phyloP scores from a whole-genome alignment of 1,284 basidiomycete species.

The Cryptococcus sp. region DNA sequence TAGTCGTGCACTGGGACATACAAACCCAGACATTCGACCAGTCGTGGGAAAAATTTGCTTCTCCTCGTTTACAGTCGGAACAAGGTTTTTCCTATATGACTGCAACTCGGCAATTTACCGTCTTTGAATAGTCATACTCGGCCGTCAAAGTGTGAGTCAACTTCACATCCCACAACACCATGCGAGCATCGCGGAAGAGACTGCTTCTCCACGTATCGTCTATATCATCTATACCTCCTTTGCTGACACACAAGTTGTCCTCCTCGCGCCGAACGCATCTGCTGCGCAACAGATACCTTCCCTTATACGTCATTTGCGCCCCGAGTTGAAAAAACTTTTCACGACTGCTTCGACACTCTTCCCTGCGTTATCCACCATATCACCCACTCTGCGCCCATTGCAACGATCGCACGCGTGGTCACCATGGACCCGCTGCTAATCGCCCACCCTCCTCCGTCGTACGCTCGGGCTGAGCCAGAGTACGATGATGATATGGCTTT shows the following conservation, averaged over 20 bases:
- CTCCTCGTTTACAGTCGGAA: too few species aligned
- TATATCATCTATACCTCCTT: neutral
- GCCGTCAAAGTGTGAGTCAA: too few species aligned
- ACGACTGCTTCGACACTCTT: neutral
- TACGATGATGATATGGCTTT: slow-evolving; percentile 26
- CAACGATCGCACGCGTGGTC: neutral
- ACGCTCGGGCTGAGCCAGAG: neutral
- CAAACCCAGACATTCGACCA: too few species aligned
- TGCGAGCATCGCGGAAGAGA: too few species aligned
- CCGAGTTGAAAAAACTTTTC: neutral
- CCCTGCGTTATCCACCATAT: neutral
- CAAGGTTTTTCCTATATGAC: too few species aligned
- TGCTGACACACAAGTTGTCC: neutral
- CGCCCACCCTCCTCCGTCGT: slow-evolving; percentile 16
- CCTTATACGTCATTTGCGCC: too few species aligned
- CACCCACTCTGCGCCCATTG: neutral
- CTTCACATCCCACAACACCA: too few species aligned
- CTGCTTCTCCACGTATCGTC: neutral
- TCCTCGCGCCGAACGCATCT: neutral
- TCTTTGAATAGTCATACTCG: too few species aligned
- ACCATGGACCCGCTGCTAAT: slow-evolving; percentile 20
- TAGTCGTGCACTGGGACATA: too few species aligned
- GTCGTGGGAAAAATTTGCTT: too few species aligned
- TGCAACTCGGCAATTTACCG: too few species aligned
- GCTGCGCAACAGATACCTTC: too few species aligned